Evolutionary conservation across 208 protist genomes (phyloP).

Genomic region (Lotmaria passim): DNA sequence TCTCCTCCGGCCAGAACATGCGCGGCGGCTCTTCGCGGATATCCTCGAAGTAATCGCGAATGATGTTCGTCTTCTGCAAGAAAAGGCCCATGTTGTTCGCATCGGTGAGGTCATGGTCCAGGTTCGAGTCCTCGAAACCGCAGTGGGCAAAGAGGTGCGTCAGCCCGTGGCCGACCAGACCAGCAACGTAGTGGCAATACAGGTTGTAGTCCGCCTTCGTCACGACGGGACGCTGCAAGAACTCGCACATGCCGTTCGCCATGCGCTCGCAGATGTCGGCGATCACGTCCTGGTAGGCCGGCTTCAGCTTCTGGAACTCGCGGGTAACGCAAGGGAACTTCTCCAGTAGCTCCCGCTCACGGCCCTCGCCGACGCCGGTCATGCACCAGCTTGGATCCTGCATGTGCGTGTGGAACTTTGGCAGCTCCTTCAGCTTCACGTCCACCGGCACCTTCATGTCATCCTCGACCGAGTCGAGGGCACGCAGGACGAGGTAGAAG

Average conservation of each 20-base stretch:
- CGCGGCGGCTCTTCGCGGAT: constrained; percentile 87
- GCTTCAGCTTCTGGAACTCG: constrained; percentile 67
- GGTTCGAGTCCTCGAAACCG: constrained; percentile 76
- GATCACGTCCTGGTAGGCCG: constrained; percentile 91
- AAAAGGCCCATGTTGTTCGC: constrained; percentile 97
- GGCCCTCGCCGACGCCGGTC: constrained; percentile 60
- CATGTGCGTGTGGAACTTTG: constrained; percentile 79
- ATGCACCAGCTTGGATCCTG: constrained; percentile 58
- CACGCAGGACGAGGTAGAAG: constrained; percentile 97
- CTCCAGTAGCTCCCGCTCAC: constrained; percentile 78
- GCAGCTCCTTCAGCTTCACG: constrained; percentile 72
- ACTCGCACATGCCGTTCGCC: constrained; percentile 95
- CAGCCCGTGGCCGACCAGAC: constrained; percentile 96
- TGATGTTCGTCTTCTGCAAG: constrained; percentile 98
- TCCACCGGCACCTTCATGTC: constrained; percentile 87
- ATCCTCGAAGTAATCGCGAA: constrained; percentile 97
- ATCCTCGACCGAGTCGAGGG: constrained; percentile 96
- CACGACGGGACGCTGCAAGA: constrained; percentile 79
- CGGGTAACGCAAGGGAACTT: constrained; percentile 68
- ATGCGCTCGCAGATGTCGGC: constrained; percentile 92
- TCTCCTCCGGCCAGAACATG: constrained; percentile 94
- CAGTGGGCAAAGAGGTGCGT: constrained; percentile 88
- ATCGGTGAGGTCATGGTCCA: constrained; percentile 66
- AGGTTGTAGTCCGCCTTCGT: constrained; percentile 91
- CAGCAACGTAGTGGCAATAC: constrained; percentile 98